Base-by-base conservation (phyloP, 2,329 filamentous ascomycete genomes). In the Atkinsonella texensis region DNA sequence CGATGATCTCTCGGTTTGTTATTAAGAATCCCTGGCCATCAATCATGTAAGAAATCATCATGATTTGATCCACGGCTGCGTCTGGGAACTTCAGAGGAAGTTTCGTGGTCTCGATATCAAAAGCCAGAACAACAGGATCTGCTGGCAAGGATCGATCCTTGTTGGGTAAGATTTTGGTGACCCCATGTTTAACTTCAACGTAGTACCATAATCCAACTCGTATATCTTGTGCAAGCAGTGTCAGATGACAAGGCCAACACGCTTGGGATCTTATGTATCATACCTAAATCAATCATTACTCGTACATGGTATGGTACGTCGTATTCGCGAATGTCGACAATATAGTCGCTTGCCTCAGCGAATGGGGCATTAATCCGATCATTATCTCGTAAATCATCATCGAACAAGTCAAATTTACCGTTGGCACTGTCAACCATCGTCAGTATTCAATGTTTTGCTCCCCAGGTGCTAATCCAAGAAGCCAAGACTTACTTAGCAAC, bases 1-100 rank as follows among this genome's bases (percentile, higher is more conserved):
- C 95, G 10, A 98, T 89, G 54, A 98, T 95, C 65, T 97, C 90
- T 62, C 94, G 83, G 65, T 98, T 98, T 5, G 93, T 98, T 68
- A 98, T 97, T 38, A 98, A 75, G 60, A 97, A 98, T 4, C 93
- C 93, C 69, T 95, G 90, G 0, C 93, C 94, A 60, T 98, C 93
- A 61, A 98, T 97, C 94, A 98, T 98, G 73, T 98, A 98, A 33
- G 94, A 98, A 66, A 98, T 91, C 93, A 98, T 98, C 90, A 98
- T 98, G 63, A 98, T 85, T 66, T 95, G 91, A 70, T 98, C 93
- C 56, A 95, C 84, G 4, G 89, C 80, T 1, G 93, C 84, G 64
- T 98, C 94, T 28, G 93, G 94, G 60, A 98, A 98, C 67, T 98
- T 98, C 51, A 98, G 74, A 1, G 94, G 93, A 15, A 93, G 74